A percentile compares a stretch with the other conserved stretches of the same genome.
These are phyloP conservation scores for Pseudocercospora vitis DNA, from an alignment of 2,329 filamentous ascomycete species.

Conservation along the genomic window DNA sequence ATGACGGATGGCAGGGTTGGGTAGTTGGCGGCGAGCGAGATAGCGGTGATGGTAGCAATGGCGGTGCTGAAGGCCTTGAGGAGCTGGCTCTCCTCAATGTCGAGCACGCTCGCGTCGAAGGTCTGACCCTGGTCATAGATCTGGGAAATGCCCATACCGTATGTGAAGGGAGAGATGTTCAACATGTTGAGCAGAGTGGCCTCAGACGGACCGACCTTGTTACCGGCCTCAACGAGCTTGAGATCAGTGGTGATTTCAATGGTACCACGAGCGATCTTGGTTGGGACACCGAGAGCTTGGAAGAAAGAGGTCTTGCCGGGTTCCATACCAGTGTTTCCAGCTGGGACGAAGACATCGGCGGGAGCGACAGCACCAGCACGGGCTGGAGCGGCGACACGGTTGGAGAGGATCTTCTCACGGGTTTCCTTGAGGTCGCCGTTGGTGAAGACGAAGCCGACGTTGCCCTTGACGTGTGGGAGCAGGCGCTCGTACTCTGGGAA, in stretches of 20 bases:
- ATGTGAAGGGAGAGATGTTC: conserved; percentile 99
- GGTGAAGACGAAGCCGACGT: conserved; percentile 99
- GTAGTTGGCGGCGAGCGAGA: conserved; percentile 93
- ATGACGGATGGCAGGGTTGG: conserved; percentile 94
- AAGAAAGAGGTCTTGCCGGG: conserved; percentile 99
- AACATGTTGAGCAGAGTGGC: conserved; percentile 99
- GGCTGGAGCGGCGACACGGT: conserved; percentile 96
- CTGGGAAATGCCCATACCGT: conserved; percentile 94
- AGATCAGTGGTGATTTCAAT: conserved; percentile 99
- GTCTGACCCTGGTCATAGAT: conserved; percentile 97
- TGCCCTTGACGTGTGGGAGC: conserved; percentile 92
- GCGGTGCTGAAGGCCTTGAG: conserved; percentile 77
- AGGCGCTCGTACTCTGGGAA: conserved; percentile 97
- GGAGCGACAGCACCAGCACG: conserved; percentile 97
- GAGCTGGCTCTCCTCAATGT: conserved; percentile 93
- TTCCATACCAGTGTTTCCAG: conserved; percentile 99
- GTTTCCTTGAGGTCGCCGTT: conserved; percentile 89
- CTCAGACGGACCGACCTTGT: conserved; percentile 98
- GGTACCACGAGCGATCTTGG: conserved; percentile 99
- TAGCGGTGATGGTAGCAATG: conserved; percentile 80
- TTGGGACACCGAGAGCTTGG: conserved; percentile 99
- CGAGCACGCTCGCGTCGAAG: conserved; percentile 81
- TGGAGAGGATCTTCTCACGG: conserved; percentile 91
- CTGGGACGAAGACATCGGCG: conserved; percentile 88
- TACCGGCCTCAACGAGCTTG: conserved; percentile 91